Evolutionary conservation across 176 grass and related monocot genomes (phyloP).

Genomic region (Musa itinerans): DNA sequence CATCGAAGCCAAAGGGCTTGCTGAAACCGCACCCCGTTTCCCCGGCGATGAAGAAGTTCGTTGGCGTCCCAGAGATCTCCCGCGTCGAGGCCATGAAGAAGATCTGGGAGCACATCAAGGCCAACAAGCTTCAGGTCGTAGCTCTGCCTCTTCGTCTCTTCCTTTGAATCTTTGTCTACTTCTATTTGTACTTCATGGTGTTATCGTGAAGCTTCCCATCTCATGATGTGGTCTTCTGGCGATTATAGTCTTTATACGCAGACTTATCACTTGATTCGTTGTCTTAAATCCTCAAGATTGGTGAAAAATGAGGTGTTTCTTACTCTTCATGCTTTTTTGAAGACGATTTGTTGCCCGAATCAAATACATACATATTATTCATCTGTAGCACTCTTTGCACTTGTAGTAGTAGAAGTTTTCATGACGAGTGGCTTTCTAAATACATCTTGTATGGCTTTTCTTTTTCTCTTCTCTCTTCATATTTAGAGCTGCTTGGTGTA

Average conservation of each 20-base stretch:
- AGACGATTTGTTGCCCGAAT: neutral
- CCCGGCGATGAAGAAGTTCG: slow-evolving; percentile 44
- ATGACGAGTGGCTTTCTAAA: neutral
- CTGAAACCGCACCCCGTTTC: slow-evolving; percentile 38
- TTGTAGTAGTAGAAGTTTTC: neutral
- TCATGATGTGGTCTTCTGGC: neutral
- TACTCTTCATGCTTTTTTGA: neutral
- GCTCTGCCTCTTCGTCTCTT: neutral
- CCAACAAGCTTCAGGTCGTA: slow-evolving; percentile 57
- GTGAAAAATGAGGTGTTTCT: neutral
- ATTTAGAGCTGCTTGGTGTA: neutral
- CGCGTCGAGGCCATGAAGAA: slow-evolving; percentile 45
- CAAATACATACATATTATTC: neutral
- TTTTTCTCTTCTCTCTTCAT: neutral
- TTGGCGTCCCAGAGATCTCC: slow-evolving; percentile 43
- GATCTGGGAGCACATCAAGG: slow-evolving; percentile 88
- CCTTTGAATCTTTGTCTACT: neutral
- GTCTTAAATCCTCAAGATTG: neutral
- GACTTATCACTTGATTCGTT: neutral
- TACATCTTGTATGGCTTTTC: too few relatives aligned
- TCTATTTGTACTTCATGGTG: neutral
- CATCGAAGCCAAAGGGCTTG: slow-evolving; percentile 32
- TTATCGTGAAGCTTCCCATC: neutral
- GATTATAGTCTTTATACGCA: neutral
- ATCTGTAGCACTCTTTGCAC: neutral